These are phyloP conservation scores for Penicillium tannophilum DNA, from an alignment of 495 filamentous ascomycete genomes.

Conservation along the genomic window DNA sequence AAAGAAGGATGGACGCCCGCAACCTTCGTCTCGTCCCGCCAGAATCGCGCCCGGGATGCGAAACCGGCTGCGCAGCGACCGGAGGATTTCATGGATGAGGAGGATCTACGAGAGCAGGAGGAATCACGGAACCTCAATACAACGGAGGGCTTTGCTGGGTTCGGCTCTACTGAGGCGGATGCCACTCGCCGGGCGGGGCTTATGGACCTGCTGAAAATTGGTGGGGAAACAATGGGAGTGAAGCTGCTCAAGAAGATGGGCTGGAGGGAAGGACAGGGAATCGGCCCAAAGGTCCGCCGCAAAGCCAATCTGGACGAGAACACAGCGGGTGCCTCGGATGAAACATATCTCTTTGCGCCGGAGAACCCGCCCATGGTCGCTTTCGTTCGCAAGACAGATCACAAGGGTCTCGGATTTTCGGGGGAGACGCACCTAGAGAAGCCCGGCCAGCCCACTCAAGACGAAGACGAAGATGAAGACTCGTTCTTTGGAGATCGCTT, in stretches of 20 bases:
- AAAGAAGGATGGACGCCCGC: slow-evolving; percentile 97
- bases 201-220: slow-evolving; percentile 72
- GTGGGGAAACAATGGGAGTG: slow-evolving; percentile 86
- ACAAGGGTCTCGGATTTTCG: slow-evolving; percentile 79
- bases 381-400: slow-evolving; percentile 74
- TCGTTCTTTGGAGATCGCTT: slow-evolving; percentile 45
- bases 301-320: slow-evolving; percentile 67
- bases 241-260: slow-evolving; percentile 92
- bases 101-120: slow-evolving; percentile 86
- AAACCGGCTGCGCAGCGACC: slow-evolving; percentile 61
- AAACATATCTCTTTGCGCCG: slow-evolving; percentile 84
- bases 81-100: slow-evolving; percentile 98
- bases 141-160: slow-evolving; percentile 67
- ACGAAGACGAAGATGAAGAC: slow-evolving; percentile 52
- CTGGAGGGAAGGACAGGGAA: slow-evolving; percentile 91
- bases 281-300: slow-evolving; percentile 85
- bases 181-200: slow-evolving; percentile 56
- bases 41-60: slow-evolving; percentile 72
- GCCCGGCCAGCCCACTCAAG: slow-evolving; percentile 38
- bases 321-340: slow-evolving; percentile 33
- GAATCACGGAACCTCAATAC: slow-evolving; percentile 76
- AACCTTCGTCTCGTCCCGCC: slow-evolving; percentile 87
- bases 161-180: slow-evolving; percentile 69
- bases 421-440: slow-evolving; percentile 60
- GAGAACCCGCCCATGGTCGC: slow-evolving; percentile 76